Percentiles rank a stretch among this genome's conserved stretches.
Conservation (phyloP, 306 rosid species). For the Gleditsia sinensis region DNA sequence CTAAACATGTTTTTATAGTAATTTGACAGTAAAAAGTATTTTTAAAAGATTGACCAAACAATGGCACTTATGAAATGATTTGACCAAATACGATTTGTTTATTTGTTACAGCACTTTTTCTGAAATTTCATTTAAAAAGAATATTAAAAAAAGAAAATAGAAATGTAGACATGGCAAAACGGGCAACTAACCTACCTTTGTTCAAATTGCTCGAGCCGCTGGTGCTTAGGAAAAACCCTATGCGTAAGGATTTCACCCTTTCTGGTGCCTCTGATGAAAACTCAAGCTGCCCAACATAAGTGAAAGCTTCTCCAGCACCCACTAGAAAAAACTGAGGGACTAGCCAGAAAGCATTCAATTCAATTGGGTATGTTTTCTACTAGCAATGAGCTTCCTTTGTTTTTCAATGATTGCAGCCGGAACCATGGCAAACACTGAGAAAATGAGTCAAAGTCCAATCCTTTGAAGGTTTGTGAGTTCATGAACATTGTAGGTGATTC, state of each 20-base stretch:
- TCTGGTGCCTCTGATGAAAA: constrained; percentile 74
- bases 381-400: constrained; percentile 31
- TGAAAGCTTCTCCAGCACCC: constrained; percentile 65
- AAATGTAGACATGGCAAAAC: too few species aligned
- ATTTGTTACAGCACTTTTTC: too few species aligned
- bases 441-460: constrained; percentile 52
- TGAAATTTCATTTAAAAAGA: too few species aligned
- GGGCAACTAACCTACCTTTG: constrained; percentile 40
- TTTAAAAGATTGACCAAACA: too few species aligned
- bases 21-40: too few species aligned
- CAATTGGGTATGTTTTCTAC: constrained; percentile 18
- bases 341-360: constrained; percentile 64
- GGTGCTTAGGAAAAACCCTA: constrained; percentile 62
- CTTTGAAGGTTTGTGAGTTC: constrained; percentile 57
- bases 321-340: constrained; percentile 60
- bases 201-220: constrained; percentile 58
- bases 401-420: constrained; percentile 51
- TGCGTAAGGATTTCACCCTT: constrained; percentile 68
- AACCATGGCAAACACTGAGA: constrained; percentile 52
- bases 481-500: constrained; percentile 35
- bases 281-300: constrained; percentile 66
- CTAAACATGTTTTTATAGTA: too few species aligned
- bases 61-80: too few species aligned
- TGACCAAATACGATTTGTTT: too few species aligned
- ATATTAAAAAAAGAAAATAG: too few species aligned